Evolutionary conservation across 202 grass and related monocot species (phyloP), one percentile per base, ranked within the genome.

Genomic region (Sporobolus alterniflorus): DNA sequence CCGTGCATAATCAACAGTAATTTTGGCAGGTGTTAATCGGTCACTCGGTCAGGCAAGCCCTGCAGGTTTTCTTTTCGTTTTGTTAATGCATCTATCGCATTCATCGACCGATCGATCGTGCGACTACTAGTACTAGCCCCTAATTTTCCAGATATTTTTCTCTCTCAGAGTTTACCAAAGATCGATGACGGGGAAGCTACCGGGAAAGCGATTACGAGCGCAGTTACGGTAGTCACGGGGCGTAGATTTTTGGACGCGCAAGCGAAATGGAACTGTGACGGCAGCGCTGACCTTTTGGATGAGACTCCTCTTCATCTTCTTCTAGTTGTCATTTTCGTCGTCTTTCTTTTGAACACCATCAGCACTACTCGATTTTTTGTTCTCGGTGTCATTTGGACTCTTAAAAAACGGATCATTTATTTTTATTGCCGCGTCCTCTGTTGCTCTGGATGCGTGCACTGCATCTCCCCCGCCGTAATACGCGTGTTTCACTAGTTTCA

Each of bases 401-500:
- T 60, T 60, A 14, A 60, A 28, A 60, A 11, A 33, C 40, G 32
- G 6, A 68, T 54, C 29, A 26, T 62, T 26, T 68, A 0, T 73
- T 47, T 33, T 30, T 0, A 17, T 75, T 81, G n/a, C 67, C 16
- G 68, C 13, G 22, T 79, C 29, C 64, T 5, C 20, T 49, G 21
- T 82, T 71, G 26, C 3, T 39, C 44, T 55, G 61, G 68, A 83
- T 74, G 88, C 84, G 74, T 87, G 84, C 69, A 41, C 75, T 61
- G 43, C 68, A 77, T 50, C 22, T 20, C 62, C 24, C 12, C 60
- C 5, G 26, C 83, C 79, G 28, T 32, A 44, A 80, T 83, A 24
- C 54, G 33, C 31, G 84, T n/a, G 64, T 64, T 65, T 65, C 76
- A 90, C 88, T 83, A 73, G 73, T 62, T 82, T 72, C 62, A 31